phyloP scores from a whole-genome alignment of 768 basidiomycete genomes.

The Mycena leptocephala region DNA sequence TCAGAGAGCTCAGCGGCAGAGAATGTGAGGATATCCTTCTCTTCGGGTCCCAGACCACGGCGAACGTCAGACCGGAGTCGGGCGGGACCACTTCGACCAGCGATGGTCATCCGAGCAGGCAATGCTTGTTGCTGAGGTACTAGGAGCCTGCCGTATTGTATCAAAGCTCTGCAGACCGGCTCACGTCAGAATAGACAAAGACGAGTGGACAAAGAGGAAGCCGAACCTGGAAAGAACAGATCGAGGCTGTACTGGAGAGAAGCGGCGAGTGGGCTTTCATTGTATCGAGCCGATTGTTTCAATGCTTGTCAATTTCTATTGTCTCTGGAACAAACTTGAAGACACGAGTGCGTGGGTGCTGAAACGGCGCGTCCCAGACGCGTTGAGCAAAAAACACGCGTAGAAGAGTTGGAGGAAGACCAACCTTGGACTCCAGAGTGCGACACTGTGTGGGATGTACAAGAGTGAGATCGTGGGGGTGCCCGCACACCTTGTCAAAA shows the following conservation, averaged over 20 bases:
- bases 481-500: conserved; percentile 26
- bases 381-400: not conserved
- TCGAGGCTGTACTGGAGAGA: conserved; percentile 8
- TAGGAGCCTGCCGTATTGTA: conserved; percentile 25
- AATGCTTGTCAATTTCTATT: not conserved
- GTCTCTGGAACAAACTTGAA: conserved; percentile 8
- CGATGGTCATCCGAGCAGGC: conserved; percentile 48
- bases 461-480: not conserved
- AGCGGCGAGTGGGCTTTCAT: conserved; percentile 15
- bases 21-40: conserved; percentile 69
- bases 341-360: conserved; percentile 1
- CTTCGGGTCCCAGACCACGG: conserved; percentile 72
- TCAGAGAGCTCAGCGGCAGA: conserved; percentile 65
- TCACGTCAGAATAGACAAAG: not conserved
- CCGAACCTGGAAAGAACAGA: conserved; percentile 23
- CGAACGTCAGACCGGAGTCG: conserved; percentile 71
- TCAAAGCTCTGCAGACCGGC: conserved; percentile 21
- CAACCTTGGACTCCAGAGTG: conserved; percentile 2
- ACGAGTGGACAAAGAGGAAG: conserved; percentile 2
- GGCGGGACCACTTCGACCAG: conserved; percentile 76
- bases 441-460: not conserved
- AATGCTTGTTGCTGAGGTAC: conserved; percentile 17
- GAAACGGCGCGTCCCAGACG: conserved; percentile 15
- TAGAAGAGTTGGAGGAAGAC: not conserved
- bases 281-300: not conserved